phyloP scores from a whole-genome alignment of 2,329 filamentous ascomycete species.

The Cercospora nicotianae region DNA sequence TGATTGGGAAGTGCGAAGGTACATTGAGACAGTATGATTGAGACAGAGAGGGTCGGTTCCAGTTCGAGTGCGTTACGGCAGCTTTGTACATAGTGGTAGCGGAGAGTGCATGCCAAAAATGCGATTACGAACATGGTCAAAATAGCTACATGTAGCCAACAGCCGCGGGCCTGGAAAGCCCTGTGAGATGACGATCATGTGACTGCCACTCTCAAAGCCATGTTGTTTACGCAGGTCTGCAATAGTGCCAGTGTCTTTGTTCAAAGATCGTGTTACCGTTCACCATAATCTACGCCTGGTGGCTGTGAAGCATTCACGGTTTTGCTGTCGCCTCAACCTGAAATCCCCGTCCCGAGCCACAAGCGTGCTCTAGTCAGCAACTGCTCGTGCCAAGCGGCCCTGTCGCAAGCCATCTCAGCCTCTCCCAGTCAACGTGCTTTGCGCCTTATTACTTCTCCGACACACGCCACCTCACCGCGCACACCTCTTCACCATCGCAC shows the following conservation, averaged over 20 bases:
- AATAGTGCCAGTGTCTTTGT: neutral
- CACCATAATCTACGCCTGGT: neutral
- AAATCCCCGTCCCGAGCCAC: neutral
- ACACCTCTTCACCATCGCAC: slow-evolving; percentile 8
- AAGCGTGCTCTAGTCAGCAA: neutral
- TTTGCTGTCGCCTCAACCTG: neutral
- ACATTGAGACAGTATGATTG: slow-evolving; percentile 40
- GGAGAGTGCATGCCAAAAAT: neutral
- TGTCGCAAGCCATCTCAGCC: slow-evolving; percentile 9
- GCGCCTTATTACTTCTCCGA: neutral
- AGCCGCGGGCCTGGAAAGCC: neutral
- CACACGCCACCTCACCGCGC: slow-evolving; percentile 1
- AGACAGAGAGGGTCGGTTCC: neutral
- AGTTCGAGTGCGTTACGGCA: neutral
- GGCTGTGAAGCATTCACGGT: slow-evolving; percentile 1
- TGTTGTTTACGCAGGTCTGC: neutral
- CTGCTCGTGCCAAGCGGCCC: neutral
- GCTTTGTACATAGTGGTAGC: slow-evolving; percentile 5
- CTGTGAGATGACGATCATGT: neutral
- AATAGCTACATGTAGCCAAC: neutral
- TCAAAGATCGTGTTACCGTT: neutral
- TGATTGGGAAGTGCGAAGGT: slow-evolving; percentile 62
- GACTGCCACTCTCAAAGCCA: neutral
- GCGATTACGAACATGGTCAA: neutral
- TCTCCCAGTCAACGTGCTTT: slow-evolving; percentile 4